Evolutionary conservation across 208 protist genomes (phyloP).

Genomic region (Entamoeba invadens): DNA sequence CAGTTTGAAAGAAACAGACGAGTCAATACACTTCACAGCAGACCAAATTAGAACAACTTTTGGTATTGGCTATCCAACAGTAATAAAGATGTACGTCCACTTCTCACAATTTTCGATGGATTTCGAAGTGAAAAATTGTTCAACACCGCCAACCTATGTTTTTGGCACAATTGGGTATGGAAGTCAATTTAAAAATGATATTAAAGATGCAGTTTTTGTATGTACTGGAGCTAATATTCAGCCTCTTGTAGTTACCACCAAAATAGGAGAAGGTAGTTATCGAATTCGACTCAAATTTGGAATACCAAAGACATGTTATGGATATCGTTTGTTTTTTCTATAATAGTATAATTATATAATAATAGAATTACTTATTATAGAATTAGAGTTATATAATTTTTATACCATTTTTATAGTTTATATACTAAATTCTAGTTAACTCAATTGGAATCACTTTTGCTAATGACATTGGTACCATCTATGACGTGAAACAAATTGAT

Average conservation of each 20-base stretch:
- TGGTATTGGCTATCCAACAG: background rate
- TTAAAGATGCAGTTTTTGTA: background rate
- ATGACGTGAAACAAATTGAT: background rate
- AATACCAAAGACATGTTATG: background rate
- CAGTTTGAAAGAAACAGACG: background rate
- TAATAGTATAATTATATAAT: no score
- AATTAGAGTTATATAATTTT: no score
- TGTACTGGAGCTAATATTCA: background rate
- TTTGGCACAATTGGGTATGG: background rate
- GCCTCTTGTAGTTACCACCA: background rate
- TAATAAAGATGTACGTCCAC: background rate
- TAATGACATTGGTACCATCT: background rate
- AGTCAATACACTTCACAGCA: background rate
- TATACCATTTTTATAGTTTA: no score
- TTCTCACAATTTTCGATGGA: background rate
- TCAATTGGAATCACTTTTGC: background rate
- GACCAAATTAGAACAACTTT: background rate
- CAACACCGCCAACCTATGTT: background rate
- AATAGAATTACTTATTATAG: no score
- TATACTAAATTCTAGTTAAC: no score
- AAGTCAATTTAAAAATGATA: background rate
- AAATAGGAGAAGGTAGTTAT: background rate
- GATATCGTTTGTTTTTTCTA: no score
- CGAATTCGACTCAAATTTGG: background rate
- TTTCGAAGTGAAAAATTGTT: background rate